Base-by-base conservation (phyloP, 139 green algal species). In the Axilococcus clingmanii region DNA sequence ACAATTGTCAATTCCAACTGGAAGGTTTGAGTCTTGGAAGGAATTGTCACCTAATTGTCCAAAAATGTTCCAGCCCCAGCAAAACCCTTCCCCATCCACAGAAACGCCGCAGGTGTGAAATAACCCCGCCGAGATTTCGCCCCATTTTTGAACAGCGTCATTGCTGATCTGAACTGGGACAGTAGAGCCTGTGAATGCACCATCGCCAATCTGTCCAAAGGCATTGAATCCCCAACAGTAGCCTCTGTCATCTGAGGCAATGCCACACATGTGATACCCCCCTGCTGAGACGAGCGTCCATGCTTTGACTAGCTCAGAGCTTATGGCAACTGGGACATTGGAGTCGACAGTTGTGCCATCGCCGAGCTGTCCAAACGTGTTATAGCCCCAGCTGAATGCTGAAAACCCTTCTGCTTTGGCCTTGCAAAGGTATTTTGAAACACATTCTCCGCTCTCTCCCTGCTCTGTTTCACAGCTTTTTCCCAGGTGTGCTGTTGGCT, bases 81-180 rank as follows among this genome's bases (percentile, higher is more conserved):
- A 48, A 19, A 19, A 48, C n/a, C 20, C 40, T 29, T 3, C 29
- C 15, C n/a, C n/a, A 27, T 55, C 47, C 33, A n/a, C 19, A 35
- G 24, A 6, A 48, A 55, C 15, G 12, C n/a, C 47, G 16, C 32
- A 55, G 16, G 47, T 41, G 27, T 40, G 47, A 4, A 69, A 63
- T 34, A 12, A 38, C n/a, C 40, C 40, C n/a, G 40, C 17, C 16
- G 16, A 5, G 12, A 48, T 6, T 17, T 22, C 16, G 12, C 2
- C 29, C 40, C 40, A 48, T 7, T 27, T 31, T n/a, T n/a, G n/a
- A n/a, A n/a, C 33, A 38, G 12, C 33, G 20, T 48, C 40, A 17
- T 19, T 31, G 20, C 27, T 31, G 7, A 48, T 22, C 16, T 19
- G 40, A 12, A 48, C 29, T 2, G 40, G 40, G 7, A 22, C 29